Evolutionary conservation across 495 filamentous ascomycete species (phyloP), one percentile per base, ranked within the genome.

Genomic region (Trichoderma parareesei): DNA sequence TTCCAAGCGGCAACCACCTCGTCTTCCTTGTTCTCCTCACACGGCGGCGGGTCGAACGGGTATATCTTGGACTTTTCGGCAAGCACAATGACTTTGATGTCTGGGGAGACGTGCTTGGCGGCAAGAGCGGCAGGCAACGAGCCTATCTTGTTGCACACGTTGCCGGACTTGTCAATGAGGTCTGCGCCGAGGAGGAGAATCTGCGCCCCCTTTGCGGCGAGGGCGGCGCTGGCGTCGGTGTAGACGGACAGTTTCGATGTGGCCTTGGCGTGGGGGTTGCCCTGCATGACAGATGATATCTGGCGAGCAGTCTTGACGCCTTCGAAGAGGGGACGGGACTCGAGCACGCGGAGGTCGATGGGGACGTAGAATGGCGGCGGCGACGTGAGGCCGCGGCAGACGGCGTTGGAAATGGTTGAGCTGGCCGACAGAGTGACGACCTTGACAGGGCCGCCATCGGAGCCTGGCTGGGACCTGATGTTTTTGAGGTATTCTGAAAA

Each of bases 141-240:
- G 4, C 88, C 87, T 0, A 79, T 85, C 69, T 90, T 90, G 74
- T 89, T 90, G 67, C 80, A 83, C 5, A 89, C 82, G n/a, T 76
- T 74, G 1, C 84, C 84, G 11, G 79, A 77, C 0, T 74, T 69
- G 10, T 83, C 79, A 41, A 90, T 85, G 16, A 80, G 74, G 64
- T 90, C 88, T 13, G 85, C 85, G 6, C 88, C 88, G 3, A 90
- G 74, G 0, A 89, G 69, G 7, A 90, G 69, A 8, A 86, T 65
- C 62, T 87, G 77, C 1, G 83, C 74, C 10, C 69, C 73, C 3
- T 68, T 57, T 0, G 79, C 71, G 2, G 85, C 84, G 0, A 83
- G 66, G 1, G 84, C 84, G 0, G 79, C 78, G 0, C 84, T 80
- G n/a, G 85, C 85, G 65, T 90, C 87, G 0, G 87, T 80, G 67